A percentile compares a stretch with the other conserved stretches of the same genome.
These are phyloP conservation scores for Cucumis melo DNA, from an alignment of 306 rosid genomes.

Conservation along the genomic window DNA sequence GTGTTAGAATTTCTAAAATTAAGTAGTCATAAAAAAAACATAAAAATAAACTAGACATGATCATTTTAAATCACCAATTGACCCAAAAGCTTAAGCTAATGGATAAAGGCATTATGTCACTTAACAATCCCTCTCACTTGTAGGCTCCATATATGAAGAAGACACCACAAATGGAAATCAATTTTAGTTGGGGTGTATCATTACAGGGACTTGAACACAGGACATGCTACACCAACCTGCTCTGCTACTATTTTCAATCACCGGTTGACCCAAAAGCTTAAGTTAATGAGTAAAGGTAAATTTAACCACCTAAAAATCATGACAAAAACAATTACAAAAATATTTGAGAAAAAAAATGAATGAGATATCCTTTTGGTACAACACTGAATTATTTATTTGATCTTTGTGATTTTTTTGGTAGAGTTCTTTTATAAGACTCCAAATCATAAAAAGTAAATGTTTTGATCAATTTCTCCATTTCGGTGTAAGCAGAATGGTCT, in stretches of 20 bases:
- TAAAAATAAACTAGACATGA: background rate
- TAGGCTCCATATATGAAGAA: too few relatives aligned
- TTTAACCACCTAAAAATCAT: background rate
- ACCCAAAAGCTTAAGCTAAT: too few relatives aligned
- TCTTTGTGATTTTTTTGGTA: background rate
- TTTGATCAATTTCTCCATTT: background rate
- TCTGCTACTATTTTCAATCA: too few relatives aligned
- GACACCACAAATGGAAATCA: too few relatives aligned
- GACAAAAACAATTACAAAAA: background rate
- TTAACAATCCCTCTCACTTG: too few relatives aligned
- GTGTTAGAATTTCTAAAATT: background rate
- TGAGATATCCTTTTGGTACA: background rate
- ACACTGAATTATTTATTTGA: constrained; percentile 1
- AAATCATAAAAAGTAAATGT: background rate
- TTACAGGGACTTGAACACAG: too few relatives aligned
- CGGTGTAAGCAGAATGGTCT: background rate
- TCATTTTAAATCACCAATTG: too few relatives aligned
- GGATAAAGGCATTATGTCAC: too few relatives aligned
- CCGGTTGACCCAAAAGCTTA: too few relatives aligned
- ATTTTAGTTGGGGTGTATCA: too few relatives aligned
- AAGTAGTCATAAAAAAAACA: background rate
- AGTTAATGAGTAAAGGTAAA: too few relatives aligned
- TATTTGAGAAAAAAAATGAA: background rate
- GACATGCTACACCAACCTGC: too few relatives aligned
- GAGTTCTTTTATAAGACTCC: background rate